Evolutionary conservation across 192 early-diverging fungal species (phyloP).

Genomic region (Coemansia erecta): DNA sequence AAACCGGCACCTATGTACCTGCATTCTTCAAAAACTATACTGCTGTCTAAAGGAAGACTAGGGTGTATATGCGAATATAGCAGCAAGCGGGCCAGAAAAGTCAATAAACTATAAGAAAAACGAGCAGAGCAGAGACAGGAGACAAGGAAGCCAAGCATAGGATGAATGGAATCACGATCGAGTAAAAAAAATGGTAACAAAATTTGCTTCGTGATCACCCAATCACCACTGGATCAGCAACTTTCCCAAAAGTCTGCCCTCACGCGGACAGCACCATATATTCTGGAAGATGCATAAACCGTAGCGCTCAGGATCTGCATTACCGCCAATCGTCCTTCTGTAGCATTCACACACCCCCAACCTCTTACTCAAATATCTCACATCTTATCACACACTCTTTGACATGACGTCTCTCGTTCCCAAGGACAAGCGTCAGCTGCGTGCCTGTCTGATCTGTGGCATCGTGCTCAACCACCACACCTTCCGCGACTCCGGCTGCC

Average conservation of each 20-base stretch:
- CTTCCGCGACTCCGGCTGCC: constrained; percentile 71
- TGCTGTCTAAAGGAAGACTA: not conserved
- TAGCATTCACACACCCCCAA: no score
- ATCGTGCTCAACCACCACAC: constrained; percentile 74
- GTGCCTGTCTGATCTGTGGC: constrained; percentile 78
- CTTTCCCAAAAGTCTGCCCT: not conserved
- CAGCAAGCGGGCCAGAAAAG: no score
- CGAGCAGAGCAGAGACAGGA: no score
- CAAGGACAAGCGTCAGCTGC: constrained; percentile 67
- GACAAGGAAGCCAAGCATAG: no score
- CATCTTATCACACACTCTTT: not conserved
- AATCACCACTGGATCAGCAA: constrained; percentile 1
- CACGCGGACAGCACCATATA: no score
- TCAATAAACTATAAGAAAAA: no score
- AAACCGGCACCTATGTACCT: constrained; percentile 83
- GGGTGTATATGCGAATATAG: no score
- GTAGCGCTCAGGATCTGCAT: no score
- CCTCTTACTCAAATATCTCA: not conserved
- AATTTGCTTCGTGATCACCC: constrained; percentile 9
- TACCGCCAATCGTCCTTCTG: not conserved
- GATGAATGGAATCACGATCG: not conserved
- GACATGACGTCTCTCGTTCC: constrained; percentile 54
- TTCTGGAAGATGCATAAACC: no score
- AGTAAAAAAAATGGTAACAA: constrained; percentile 5
- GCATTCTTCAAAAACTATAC: constrained; percentile 48